Conservation (phyloP, 306 rosid species). For the Prunus armeniaca region DNA sequence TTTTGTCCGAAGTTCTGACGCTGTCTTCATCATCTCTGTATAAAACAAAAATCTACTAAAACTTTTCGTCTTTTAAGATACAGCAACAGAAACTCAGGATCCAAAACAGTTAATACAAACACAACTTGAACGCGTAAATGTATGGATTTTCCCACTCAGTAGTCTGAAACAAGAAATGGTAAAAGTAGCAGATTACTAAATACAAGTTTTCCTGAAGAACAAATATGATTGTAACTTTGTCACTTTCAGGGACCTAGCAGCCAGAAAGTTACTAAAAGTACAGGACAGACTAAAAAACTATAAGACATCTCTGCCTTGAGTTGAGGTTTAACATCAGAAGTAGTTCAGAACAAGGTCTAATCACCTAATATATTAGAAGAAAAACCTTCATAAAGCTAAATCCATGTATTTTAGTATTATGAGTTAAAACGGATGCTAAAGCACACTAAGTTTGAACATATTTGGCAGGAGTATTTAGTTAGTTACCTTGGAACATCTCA, state of each 20-base stretch:
- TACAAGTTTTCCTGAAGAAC: not conserved
- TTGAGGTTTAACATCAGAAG: not conserved
- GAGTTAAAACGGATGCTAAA: not conserved
- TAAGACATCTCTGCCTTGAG: not conserved
- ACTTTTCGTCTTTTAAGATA: constrained; percentile 4
- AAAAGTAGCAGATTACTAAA: not conserved
- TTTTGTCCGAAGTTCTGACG: constrained; percentile 52
- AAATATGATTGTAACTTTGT: not conserved
- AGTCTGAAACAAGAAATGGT: not conserved
- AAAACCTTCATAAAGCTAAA: not conserved
- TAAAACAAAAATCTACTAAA: constrained; percentile 20
- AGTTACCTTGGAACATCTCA: constrained; percentile 67
- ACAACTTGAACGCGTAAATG: not conserved
- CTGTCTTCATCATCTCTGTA: constrained; percentile 56
- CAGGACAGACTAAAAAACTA: not conserved
- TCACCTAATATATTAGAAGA: not conserved
- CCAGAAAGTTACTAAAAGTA: not conserved
- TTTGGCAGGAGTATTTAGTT: not conserved
- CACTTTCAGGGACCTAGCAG: not conserved
- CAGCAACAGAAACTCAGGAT: constrained; percentile 4
- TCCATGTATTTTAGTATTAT: not conserved
- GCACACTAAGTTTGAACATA: not conserved
- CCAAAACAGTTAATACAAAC: not conserved
- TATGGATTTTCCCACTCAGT: not conserved
- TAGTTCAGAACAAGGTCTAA: not conserved